Evolutionary conservation across 352 stramenopile species (phyloP), one percentile per base, ranked within the genome.

Genomic region (Globisporangium rhizosaccharum): DNA sequence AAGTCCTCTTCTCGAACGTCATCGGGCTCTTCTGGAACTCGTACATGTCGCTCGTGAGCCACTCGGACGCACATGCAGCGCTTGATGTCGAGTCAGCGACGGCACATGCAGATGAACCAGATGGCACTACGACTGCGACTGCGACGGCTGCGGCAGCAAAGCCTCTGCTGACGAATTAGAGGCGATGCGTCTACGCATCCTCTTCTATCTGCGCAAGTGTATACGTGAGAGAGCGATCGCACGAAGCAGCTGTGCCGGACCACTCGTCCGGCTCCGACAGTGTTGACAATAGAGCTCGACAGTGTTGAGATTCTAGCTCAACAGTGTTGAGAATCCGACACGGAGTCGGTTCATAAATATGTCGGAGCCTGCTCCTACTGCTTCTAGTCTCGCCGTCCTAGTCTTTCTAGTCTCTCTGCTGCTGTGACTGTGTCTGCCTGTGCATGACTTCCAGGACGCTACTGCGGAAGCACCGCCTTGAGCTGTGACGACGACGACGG

Each of bases 1-100:
- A 92, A 61, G 84, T 94, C 65, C 79, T 94, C 14, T 94, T 94
- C 56, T 72, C 84, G 56, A 94, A 94, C 63, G 73, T 90, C 50
- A 55, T 94, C 25, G 84, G 84, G 20, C 69, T 94, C 46, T 71
- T 90, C 48, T 94, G 84, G 84, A 94, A 94, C 73, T 70, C 76
- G 47, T 94, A 94, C 59, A 62, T 94, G 36, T 93, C 84, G 49
- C 88, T 80, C 54, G 70, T 90, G 52, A 90, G 84, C 63, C 82
- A 93, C 66, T 33, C 51, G 10, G 52, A 60, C n/a, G 36, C 20
- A 3, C 44, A 65, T 17, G 17, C 36, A 10, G 42, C 26, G 15
- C 20, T 44, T 7, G 28, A 52, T 4, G 33, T 12, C 8, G 33
- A 39, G 5, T 8, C 33, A 14, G 5, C 47, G 26, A 28, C 25